Base-by-base conservation (phyloP, 768 basidiomycete species). In the Tulasnella sp. region DNA sequence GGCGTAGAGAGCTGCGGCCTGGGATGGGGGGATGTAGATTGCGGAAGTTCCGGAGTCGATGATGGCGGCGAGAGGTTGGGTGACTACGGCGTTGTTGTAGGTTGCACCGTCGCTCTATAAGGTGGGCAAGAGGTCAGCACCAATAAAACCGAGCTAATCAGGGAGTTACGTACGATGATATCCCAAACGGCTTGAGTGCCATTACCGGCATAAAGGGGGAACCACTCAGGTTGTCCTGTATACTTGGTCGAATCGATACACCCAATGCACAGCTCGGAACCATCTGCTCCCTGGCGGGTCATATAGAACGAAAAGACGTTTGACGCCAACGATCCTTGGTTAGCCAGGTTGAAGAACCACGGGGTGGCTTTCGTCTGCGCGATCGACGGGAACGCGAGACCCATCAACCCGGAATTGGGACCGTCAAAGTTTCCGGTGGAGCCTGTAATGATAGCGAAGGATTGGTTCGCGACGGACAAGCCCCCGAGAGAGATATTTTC, bases 21-120 rank as follows among this genome's bases (percentile, higher is more conserved):
- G 54, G 54, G 54, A 58, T 22, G 54, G 54, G 54, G 54, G 54
- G 54, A 58, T 58, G 54, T 58, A 58, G 54, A 58, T 58, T 5
- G 9, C 24, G 20, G 54, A 58, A 11, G 54, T 58, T 5, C 85
- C 85, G 11, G 83, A 81, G 82, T 85, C 84, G 72, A 89, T 78
- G 79, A 88, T 84, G 22, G 87, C 83, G 46, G n/a, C 18, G 58
- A 77, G 50, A 50, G 48, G 31, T 37, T 37, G 37, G 44, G 37
- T 50, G 34, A 77, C 46, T 9, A 34, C 37, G 9, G 11, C 40
- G 20, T 69, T 69, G 54, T 64, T 78, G 60, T 78, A 64, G 7
- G 41, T 58, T 11, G 42, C 1, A 54, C 77, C 37, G 60, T 58
- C 54, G 42, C 54, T 78, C 77, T 78, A 54, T 8, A 16, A n/a